Evolutionary conservation across 345 rosid species (phyloP).

Genomic region (Populus deltoides): DNA sequence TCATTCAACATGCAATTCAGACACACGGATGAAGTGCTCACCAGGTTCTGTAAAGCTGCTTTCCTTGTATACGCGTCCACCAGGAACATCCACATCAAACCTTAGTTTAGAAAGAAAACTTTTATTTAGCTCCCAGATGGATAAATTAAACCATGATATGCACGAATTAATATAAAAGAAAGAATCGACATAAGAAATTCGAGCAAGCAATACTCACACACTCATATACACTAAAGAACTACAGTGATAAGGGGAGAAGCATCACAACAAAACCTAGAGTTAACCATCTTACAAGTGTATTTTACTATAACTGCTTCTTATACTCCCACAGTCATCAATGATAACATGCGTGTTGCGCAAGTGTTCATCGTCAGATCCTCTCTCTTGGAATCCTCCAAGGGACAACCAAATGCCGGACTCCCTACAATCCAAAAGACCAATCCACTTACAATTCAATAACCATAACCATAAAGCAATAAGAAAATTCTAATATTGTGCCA

Average conservation of each 20-base stretch:
- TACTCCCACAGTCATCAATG: conserved; percentile 67
- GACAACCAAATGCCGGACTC: conserved; percentile 83
- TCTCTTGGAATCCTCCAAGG: conserved; percentile 91
- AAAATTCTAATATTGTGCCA: background rate
- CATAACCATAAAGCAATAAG: background rate
- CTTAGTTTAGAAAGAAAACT: conserved; percentile 33
- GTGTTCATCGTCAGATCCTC: conserved; percentile 63
- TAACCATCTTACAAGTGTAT: conserved; percentile 62
- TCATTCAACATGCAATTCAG: background rate
- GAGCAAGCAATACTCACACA: conserved; percentile 1
- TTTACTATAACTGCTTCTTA: conserved; percentile 64
- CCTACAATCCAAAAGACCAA: conserved; percentile 34
- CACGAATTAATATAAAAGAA: background rate
- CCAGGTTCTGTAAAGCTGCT: conserved; percentile 92
- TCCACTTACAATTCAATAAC: background rate
- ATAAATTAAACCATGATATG: background rate
- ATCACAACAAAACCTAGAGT: background rate
- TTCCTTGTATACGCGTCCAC: conserved; percentile 79
- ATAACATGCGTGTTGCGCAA: conserved; percentile 82
- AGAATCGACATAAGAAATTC: background rate
- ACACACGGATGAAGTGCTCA: conserved; percentile 18
- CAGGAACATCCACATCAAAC: conserved; percentile 94
- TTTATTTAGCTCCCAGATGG: background rate
- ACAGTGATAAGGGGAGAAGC: background rate
- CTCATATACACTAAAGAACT: background rate